Base-by-base conservation (phyloP, 345 rosid genomes). In the Linum lewisii region DNA sequence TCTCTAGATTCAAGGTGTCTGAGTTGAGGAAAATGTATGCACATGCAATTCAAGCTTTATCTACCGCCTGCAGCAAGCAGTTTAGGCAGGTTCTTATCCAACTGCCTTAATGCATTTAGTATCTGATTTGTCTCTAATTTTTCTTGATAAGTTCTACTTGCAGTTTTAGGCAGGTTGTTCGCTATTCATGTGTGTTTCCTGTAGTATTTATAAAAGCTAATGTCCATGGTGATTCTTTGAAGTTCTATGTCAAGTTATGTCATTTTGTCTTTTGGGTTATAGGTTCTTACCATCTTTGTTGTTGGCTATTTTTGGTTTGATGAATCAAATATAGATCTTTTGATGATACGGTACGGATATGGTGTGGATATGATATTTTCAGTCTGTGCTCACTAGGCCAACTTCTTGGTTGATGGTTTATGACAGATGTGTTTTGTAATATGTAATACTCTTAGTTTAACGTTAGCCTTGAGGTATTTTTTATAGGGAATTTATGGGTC, bases 1-100 rank as follows among this genome's bases (percentile, higher is more conserved):
- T 93, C 69, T 86, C 99, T 55, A 86, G 89, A 66, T 93, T 93
- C 69, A 89, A 89, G 81, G 97, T 89, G 71, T 82, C 94, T 55
- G 85, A 89, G 18, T 60, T 87, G 82, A 83, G 95, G 74, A 93
- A 82, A 73, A 81, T 87, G 82, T 93, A 89, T 72, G 82, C 88
- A 51, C 85, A 93, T 75, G 91, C 97, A 7, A 73, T 93, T 63
- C 89, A 83, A 77, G 95, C 99, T 66, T 75, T 93, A 65, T 82
- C 85, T 70, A 66, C 87, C 62, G 78, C 91, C 53, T 75, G 82
- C 86, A 77, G 69, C 83, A 82, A 77, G 95, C 97, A 82, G 79
- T 77, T 73, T 84, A 89, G 95, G 95, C 97, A 92, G 99, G 99
- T 86, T 83, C 84, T 86, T 75, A 70, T 70, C 65, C 66, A 60